These are phyloP conservation scores for Sophora flavescens DNA, from an alignment of 306 rosid species.

Conservation along the genomic window DNA sequence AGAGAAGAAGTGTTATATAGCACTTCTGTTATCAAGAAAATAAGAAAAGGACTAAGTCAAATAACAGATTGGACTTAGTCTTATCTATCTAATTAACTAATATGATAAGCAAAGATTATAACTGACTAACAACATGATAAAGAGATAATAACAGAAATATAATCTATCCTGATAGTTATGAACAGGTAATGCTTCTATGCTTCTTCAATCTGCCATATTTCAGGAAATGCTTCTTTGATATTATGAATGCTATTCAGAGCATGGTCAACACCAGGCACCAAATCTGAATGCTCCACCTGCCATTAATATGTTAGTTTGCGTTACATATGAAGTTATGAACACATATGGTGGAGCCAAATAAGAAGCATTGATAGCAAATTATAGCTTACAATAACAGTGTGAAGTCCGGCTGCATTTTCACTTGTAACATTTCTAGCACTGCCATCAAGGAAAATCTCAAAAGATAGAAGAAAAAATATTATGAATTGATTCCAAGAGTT, in stretches of 20 bases:
- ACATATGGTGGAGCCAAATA: background rate
- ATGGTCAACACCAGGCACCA: slow-evolving; percentile 83
- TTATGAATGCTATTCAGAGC: slow-evolving; percentile 84
- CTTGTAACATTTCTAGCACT: slow-evolving; percentile 79
- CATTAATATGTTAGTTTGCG: slow-evolving; percentile 32
- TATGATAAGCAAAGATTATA: too few species aligned
- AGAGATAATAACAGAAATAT: too few species aligned
- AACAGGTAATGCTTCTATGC: too few species aligned
- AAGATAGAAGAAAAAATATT: slow-evolving; percentile 17
- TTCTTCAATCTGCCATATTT: slow-evolving; percentile 68
- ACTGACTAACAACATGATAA: too few species aligned
- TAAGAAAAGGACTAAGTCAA: too few species aligned
- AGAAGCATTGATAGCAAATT: slow-evolving; percentile 26
- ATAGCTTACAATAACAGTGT: slow-evolving; percentile 77
- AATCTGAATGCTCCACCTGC: slow-evolving; percentile 78
- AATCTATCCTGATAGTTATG: too few species aligned
- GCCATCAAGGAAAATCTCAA: slow-evolving; percentile 88
- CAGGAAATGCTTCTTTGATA: slow-evolving; percentile 85
- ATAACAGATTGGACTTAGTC: too few species aligned
- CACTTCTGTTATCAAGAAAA: too few species aligned
- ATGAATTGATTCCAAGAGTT: slow-evolving; percentile 36
- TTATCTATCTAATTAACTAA: too few species aligned
- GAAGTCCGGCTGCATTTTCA: slow-evolving; percentile 81
- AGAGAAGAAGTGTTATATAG: too few species aligned
- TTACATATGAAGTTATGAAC: slow-evolving; percentile 11